A percentile compares a stretch with the other conserved stretches of the same genome.
These are phyloP conservation scores for Mycena citricolor DNA, from an alignment of 1,284 basidiomycete genomes.

Conservation along the genomic window DNA sequence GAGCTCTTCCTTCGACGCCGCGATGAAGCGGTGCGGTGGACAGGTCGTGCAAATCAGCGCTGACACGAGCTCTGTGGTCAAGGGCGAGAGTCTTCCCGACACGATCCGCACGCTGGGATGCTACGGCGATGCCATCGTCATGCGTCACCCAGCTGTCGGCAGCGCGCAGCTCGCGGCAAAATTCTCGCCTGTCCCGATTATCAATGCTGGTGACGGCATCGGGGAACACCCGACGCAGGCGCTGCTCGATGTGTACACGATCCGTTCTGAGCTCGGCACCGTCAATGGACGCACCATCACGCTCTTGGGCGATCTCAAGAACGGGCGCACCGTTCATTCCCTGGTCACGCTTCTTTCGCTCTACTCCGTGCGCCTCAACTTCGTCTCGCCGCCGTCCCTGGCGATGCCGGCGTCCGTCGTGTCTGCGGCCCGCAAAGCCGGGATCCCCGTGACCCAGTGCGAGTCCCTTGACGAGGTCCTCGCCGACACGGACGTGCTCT, in stretches of 20 bases:
- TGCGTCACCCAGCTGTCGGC: constrained; percentile 93
- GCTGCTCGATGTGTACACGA: constrained; percentile 93
- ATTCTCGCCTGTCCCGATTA: constrained; percentile 90
- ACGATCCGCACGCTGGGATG: constrained; percentile 95
- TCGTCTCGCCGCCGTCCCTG: constrained; percentile 90
- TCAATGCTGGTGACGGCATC: constrained; percentile 97
- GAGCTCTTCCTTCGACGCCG: constrained; percentile 96
- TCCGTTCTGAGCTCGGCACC: constrained; percentile 96
- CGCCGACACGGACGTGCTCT: constrained; percentile 93
- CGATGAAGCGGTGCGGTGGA: constrained; percentile 98
- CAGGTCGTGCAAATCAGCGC: constrained; percentile 86
- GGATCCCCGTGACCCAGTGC: constrained; percentile 78
- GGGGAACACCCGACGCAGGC: constrained; percentile 99
- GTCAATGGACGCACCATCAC: constrained; percentile 97
- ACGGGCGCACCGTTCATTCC: constrained; percentile 96
- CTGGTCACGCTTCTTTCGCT: constrained; percentile 90
- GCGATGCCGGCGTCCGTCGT: constrained; percentile 91
- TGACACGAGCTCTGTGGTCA: constrained; percentile 86
- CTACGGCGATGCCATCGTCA: constrained; percentile 93
- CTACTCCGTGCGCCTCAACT: constrained; percentile 95
- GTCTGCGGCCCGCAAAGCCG: constrained; percentile 78
- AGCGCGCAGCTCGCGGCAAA: constrained; percentile 91
- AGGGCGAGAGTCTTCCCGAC: constrained; percentile 94
- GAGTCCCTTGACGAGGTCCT: constrained; percentile 90
- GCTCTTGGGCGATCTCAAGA: constrained; percentile 94